Evolutionary conservation across 1,284 basidiomycete genomes (phyloP).

Genomic region (Gomphus bonarii): DNA sequence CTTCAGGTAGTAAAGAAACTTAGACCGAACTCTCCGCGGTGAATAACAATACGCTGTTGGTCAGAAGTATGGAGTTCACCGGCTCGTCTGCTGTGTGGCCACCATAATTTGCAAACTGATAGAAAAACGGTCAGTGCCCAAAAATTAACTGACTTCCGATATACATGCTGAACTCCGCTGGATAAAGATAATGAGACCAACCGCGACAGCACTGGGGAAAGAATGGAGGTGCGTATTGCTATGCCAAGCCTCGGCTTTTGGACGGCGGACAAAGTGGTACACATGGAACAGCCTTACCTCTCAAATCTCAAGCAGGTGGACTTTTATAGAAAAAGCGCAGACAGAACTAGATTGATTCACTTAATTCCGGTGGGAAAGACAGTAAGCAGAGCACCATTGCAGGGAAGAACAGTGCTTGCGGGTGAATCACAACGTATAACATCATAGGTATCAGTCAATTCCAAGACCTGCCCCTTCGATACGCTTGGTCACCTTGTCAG

Average conservation of each 20-base stretch:
- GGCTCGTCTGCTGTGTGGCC: not conserved
- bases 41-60: not conserved
- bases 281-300: not conserved
- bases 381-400: not conserved
- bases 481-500: slow-evolving; percentile 45
- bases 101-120: not conserved
- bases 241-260: not conserved
- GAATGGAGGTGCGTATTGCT: not conserved
- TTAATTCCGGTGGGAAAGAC: not conserved
- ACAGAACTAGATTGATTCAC: not conserved
- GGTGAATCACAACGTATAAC: not conserved
- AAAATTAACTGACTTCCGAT: not conserved
- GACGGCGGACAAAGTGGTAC: not conserved
- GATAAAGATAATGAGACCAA: not conserved
- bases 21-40: not conserved
- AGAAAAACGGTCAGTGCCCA: not conserved
- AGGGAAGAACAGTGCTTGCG: not conserved
- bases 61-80: not conserved
- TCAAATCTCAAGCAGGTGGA: no score
- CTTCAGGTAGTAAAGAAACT: not conserved
- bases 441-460: slow-evolving; percentile 3
- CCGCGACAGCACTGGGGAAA: not conserved
- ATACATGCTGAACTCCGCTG: not conserved
- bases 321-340: not conserved
- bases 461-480: slow-evolving; percentile 64